Conservation (phyloP, 768 basidiomycete genomes). For the Tricholoma terreum region DNA sequence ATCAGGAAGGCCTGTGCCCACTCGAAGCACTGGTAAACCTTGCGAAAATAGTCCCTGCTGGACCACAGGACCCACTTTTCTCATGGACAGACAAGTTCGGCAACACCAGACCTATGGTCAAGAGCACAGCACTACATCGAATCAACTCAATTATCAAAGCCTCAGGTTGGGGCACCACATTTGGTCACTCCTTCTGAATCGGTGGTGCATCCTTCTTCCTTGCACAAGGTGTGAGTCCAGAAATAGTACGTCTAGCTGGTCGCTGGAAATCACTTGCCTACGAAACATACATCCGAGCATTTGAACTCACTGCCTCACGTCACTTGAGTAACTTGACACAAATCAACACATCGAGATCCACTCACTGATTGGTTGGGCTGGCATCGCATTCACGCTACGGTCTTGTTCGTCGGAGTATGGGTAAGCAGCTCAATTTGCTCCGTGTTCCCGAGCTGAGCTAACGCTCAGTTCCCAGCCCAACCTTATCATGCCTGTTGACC, state of each 20-base stretch:
- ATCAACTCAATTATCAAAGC: conserved; percentile 29
- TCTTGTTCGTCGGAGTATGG: neutral
- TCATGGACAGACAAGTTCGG: conserved; percentile 31
- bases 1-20: too few species aligned
- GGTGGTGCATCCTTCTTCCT: neutral
- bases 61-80: conserved; percentile 27
- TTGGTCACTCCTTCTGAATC: neutral
- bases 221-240: neutral
- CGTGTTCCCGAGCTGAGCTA: too few species aligned
- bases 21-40: conserved; percentile 33
- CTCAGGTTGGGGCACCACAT: conserved; percentile 6
- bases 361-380: neutral
- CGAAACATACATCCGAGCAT: neutral
- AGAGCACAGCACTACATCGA: conserved; percentile 17
- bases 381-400: neutral
- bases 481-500: too few species aligned
- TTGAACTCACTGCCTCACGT: neutral
- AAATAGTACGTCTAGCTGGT: neutral
- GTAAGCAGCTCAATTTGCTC: neutral
- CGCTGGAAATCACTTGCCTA: neutral
- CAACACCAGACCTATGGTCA: conserved; percentile 27
- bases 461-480: too few species aligned
- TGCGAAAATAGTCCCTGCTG: conserved; percentile 22
- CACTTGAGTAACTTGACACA: neutral
- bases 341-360: neutral